phyloP scores from a whole-genome alignment of 495 filamentous ascomycete species.

The Tuber aestivum region DNA sequence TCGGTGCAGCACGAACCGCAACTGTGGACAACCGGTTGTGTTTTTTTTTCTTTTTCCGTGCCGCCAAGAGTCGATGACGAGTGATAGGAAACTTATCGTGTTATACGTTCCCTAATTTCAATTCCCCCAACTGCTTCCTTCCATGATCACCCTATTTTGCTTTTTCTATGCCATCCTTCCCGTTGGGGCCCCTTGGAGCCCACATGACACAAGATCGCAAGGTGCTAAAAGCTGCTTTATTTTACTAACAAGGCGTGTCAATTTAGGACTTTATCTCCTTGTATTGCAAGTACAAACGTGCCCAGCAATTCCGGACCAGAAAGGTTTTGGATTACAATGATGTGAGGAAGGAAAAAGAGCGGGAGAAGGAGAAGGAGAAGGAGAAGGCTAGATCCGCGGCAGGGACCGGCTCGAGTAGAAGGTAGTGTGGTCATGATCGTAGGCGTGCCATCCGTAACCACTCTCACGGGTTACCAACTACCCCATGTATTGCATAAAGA shows the following conservation, averaged over 20 bases:
- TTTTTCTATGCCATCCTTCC: not conserved
- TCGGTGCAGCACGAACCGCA: constrained; percentile 4
- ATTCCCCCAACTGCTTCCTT: not conserved
- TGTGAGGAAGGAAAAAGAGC: constrained; percentile 30
- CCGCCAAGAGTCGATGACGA: constrained; percentile 3
- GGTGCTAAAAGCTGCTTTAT: not conserved
- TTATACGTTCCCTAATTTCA: not conserved
- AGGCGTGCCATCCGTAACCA: not conserved
- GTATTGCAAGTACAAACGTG: constrained; percentile 43
- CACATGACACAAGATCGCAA: not conserved
- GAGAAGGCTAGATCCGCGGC: constrained; percentile 21
- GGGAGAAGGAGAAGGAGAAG: not conserved
- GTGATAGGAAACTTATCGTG: not conserved
- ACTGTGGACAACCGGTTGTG: constrained; percentile 10
- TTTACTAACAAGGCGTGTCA: constrained; percentile 12
- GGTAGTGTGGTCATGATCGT: constrained; percentile 12
- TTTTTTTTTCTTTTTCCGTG: not conserved
- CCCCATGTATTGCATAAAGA: not conserved
- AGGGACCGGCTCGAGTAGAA: constrained; percentile 20
- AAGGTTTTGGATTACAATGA: constrained; percentile 42
- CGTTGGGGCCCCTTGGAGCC: not conserved
- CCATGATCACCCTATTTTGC: constrained; percentile 4
- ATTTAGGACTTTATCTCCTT: constrained; percentile 42
- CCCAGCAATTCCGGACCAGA: constrained; percentile 39
- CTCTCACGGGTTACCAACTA: not conserved